Base-by-base conservation (phyloP, 2,329 filamentous ascomycete species). In the Bertia moriformis region DNA sequence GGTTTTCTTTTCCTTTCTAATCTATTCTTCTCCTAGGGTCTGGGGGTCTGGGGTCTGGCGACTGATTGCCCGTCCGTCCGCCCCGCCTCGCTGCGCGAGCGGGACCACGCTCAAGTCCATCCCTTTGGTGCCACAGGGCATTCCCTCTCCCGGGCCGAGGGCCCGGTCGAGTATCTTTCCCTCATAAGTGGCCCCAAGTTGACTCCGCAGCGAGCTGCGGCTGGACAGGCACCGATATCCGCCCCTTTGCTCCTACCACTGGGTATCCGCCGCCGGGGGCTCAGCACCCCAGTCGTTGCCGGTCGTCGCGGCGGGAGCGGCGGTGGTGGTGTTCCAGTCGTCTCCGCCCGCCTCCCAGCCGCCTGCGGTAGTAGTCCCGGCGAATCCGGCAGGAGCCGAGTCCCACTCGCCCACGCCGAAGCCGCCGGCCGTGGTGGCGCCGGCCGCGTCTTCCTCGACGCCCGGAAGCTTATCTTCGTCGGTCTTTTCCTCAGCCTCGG, bases 401-500 rank as follows among this genome's bases (percentile, higher is more conserved):
- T 94, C 88, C 87, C 89, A 95, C 67, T 94, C 88, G 54, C 70
- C 78, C 46, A 60, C 63, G 57, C 63, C 62, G 48, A 69, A 72
- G 69, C 88, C 87, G 57, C 81, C 83, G 52, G 75, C 69, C 62
- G 89, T 87, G 53, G 91, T 77, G 52, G 83, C 78, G 52, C 67
- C 79, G 46, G 83, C 59, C 52, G 79, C 86, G 57, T 83, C 83
- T 69, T 95, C 89, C 51, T 94, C 88, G 53, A 73, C 81, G 57
- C 77, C 81, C 49, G 84, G 71, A 47, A 80, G 70, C 82, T 96
- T 94, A 74, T 96, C 89, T 64, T 89, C 83, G 61, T 84, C 83
- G 50, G 80, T 72, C 64, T 95, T 93, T 73, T 98, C 95, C 78
- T 94, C 89, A 65, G 94, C 91, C 79, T 98, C 91, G 53, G 88